phyloP scores from a whole-genome alignment of 495 filamentous ascomycete species.

The Podospora appendiculata region DNA sequence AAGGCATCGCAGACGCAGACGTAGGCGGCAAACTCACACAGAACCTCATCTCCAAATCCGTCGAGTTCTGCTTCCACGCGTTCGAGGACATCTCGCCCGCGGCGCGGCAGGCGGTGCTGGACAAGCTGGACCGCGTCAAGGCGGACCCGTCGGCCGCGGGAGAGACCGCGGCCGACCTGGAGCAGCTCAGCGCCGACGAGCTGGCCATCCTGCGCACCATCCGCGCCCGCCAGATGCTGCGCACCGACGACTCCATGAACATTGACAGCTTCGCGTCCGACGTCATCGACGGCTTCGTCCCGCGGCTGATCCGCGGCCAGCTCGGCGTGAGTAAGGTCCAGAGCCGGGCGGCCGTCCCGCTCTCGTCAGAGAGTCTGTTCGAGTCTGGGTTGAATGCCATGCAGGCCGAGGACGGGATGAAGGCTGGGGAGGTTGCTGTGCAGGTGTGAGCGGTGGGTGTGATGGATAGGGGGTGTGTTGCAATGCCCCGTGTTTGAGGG shows the following conservation, averaged over 20 bases:
- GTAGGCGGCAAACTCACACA: conserved; percentile 21
- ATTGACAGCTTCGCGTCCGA: conserved; percentile 27
- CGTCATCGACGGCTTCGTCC: conserved; percentile 26
- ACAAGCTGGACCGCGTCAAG: conserved; percentile 14
- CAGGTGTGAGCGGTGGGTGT: too few relatives aligned
- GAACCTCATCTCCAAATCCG: conserved; percentile 24
- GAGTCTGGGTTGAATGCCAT: too few relatives aligned
- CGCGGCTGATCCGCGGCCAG: conserved; percentile 1
- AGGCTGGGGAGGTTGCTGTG: too few relatives aligned
- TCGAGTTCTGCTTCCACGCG: conserved; percentile 32
- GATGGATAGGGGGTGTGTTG: too few relatives aligned
- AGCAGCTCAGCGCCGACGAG: conserved; percentile 24
- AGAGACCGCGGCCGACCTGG: conserved; percentile 3
- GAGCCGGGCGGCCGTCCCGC: too few relatives aligned
- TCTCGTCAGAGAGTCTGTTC: too few relatives aligned
- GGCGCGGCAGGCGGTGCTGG: conserved; percentile 11
- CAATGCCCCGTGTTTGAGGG: too few relatives aligned
- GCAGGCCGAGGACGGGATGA: too few relatives aligned
- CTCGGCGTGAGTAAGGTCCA: conserved; percentile 1
- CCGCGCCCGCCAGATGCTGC: conserved; percentile 14
- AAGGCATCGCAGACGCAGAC: conserved; percentile 28
- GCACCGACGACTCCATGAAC: conserved; percentile 23
- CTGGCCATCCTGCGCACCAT: conserved; percentile 24
- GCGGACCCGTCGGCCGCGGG: not conserved
- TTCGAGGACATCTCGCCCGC: conserved; percentile 17